Conservation (phyloP, 208 protist genomes). For the Leptomonas pyrrhocoris region DNA sequence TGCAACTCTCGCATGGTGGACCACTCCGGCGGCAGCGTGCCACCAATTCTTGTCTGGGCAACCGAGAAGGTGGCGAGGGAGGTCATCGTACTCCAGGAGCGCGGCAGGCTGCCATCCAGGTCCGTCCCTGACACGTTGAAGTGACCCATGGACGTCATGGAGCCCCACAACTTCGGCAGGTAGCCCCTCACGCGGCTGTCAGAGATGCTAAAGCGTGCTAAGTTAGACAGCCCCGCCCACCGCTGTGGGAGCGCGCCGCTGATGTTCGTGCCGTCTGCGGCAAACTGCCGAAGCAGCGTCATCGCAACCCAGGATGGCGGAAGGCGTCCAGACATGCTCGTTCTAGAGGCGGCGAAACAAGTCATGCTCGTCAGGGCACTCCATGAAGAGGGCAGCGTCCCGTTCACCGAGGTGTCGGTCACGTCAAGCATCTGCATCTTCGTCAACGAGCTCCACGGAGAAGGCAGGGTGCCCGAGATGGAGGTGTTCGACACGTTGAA, state of each 20-base stretch:
- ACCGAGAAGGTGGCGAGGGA: background rate
- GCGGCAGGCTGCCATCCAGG: background rate
- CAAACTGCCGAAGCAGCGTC: background rate
- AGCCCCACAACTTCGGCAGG: slow-evolving; percentile 11
- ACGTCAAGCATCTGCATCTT: background rate
- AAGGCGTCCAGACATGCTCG: too few relatives aligned
- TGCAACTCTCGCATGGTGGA: background rate
- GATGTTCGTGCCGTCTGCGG: background rate
- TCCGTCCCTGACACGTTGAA: background rate
- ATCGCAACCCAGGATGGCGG: background rate
- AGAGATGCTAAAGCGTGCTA: background rate
- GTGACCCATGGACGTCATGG: background rate
- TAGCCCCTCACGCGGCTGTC: background rate
- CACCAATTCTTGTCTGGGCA: background rate
- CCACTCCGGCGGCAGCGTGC: slow-evolving; percentile 22
- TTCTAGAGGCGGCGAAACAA: too few relatives aligned
- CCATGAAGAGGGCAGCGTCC: background rate
- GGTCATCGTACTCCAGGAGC: background rate
- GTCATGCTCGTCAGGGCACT: too few relatives aligned
- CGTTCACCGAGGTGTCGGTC: background rate
- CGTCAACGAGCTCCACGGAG: background rate
- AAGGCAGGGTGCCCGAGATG: background rate
- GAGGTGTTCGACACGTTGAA: background rate
- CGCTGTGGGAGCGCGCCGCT: background rate
- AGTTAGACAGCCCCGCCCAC: background rate